Percentiles rank a stretch among this genome's conserved stretches.
These are phyloP conservation scores for Ustilago curta DNA, from an alignment of 1,284 basidiomycete species.

Conservation along the genomic window DNA sequence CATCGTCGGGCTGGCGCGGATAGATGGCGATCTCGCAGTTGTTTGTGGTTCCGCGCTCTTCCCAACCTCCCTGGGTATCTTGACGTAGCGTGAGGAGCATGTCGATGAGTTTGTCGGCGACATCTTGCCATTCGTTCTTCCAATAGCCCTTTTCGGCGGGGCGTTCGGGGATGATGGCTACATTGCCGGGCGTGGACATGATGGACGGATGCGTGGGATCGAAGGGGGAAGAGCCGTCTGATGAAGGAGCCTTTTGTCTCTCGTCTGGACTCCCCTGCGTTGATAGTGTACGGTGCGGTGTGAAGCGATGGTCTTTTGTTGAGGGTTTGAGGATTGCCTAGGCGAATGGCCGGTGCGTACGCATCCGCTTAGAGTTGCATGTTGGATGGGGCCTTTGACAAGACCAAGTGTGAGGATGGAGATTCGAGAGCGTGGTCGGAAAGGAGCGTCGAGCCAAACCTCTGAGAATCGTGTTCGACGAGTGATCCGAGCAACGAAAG, in stretches of 20 bases:
- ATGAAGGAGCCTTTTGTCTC: too few relatives aligned
- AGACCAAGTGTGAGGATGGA: background rate
- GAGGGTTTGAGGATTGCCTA: background rate
- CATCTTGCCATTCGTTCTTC: slow-evolving; percentile 37
- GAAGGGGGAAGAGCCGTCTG: too few relatives aligned
- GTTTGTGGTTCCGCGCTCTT: slow-evolving; percentile 26
- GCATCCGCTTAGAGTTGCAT: slow-evolving; percentile 1
- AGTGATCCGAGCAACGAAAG: too few relatives aligned
- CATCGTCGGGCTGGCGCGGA: slow-evolving; percentile 33
- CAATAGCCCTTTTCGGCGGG: slow-evolving; percentile 47
- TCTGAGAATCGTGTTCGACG: too few relatives aligned
- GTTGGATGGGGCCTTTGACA: background rate
- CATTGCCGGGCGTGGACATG: slow-evolving; percentile 32
- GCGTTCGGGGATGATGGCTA: slow-evolving; percentile 46
- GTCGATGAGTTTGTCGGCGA: slow-evolving; percentile 36
- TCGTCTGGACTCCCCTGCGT: background rate
- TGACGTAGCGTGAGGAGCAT: slow-evolving; percentile 37
- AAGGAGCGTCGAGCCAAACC: background rate
- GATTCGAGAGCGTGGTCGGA: background rate
- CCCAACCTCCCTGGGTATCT: slow-evolving; percentile 45
- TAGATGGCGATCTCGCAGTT: slow-evolving; percentile 32
- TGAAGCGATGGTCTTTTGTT: background rate
- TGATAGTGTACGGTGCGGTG: background rate
- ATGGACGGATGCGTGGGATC: background rate
- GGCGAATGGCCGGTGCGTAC: background rate